These are phyloP conservation scores for Neodidymelliopsis sp. DNA, from an alignment of 2,329 filamentous ascomycete genomes.

Conservation along the genomic window DNA sequence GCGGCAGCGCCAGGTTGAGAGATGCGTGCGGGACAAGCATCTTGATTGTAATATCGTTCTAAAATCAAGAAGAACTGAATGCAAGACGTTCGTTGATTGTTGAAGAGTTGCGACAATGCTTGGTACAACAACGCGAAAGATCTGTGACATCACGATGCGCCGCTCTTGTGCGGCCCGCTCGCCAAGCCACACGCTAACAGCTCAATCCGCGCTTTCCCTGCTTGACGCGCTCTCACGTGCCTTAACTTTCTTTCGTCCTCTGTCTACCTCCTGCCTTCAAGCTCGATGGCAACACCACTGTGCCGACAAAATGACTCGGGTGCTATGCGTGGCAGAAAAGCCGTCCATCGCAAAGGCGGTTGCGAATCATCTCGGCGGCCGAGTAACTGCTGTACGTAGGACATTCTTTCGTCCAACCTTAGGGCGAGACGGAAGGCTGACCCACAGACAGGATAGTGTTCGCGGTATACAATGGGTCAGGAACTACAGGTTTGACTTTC, in stretches of 20 bases:
- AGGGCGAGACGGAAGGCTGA: conserved; percentile 16
- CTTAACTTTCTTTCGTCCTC: conserved; percentile 4
- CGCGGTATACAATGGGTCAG: conserved; percentile 73
- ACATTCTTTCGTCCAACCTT: neutral
- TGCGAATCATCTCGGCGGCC: conserved; percentile 85
- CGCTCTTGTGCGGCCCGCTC: conserved; percentile 12
- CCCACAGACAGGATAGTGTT: conserved; percentile 8
- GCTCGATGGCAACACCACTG: conserved; percentile 13
- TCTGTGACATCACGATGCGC: conserved; percentile 18
- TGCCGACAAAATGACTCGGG: conserved; percentile 54
- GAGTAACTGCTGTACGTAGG: conserved; percentile 69
- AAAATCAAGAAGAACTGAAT: neutral
- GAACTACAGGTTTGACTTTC: conserved; percentile 91
- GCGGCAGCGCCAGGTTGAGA: conserved; percentile 65
- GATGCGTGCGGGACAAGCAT: conserved; percentile 55
- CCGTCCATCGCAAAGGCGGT: conserved; percentile 96
- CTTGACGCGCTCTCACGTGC: conserved; percentile 49
- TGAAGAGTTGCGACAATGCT: neutral
- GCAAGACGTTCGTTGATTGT: neutral
- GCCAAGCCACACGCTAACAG: conserved; percentile 11
- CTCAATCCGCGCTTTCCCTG: conserved; percentile 27
- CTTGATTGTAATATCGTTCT: neutral
- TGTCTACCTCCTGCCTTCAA: neutral
- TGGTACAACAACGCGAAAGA: conserved; percentile 23
- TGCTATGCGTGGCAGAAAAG: conserved; percentile 84